Base-by-base conservation (phyloP, 148 eudicot genomes). In the Heliosperma pusillum region DNA sequence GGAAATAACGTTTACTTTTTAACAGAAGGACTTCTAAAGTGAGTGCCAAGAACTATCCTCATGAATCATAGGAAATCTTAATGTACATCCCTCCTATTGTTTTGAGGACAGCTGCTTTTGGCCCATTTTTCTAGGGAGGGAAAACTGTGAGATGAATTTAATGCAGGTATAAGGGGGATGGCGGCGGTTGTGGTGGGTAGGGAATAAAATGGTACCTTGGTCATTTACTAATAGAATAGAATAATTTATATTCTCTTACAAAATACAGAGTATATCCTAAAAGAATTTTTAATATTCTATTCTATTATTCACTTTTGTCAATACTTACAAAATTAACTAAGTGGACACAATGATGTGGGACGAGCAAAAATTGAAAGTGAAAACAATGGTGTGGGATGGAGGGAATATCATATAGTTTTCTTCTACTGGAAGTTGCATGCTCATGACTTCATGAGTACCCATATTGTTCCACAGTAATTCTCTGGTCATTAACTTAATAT, bases 1-100 rank as follows among this genome's bases (percentile, higher is more conserved):
- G 42, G 50, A 59, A 85, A 82, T 83, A 85, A 86, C 70, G 58
- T 87, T 27, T 80, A 80, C 81, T 16, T 79, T 76, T 72, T 81
- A 50, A 83, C 72, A 71, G 15, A 70, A 71, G 80, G 61, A 62
- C 13, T 74, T 83, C 6, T 81, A 78, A 61, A 93, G 90, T 89
- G 76, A 76, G 74, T 76, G 9, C 4, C 16, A n/a, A 67, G 26
- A 21, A n/a, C 29, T 70, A 19, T 30, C 36, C 36, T 50, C 12
- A 19, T 68, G 56, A 22, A 68, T 12, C 71, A 20, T n/a, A 68
- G 53, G 21, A 42, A 15, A 65, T 4, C 26, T 50, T 45, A 9
- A 26, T 22, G 10, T 30, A 33, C 66, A 11, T 63, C 66, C 66
- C 0, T 26, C 36, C 40, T 19, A 26, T 36, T 10, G 40, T 16